These are phyloP conservation scores for Zangia roseola DNA, from an alignment of 768 basidiomycete genomes.

Conservation along the genomic window DNA sequence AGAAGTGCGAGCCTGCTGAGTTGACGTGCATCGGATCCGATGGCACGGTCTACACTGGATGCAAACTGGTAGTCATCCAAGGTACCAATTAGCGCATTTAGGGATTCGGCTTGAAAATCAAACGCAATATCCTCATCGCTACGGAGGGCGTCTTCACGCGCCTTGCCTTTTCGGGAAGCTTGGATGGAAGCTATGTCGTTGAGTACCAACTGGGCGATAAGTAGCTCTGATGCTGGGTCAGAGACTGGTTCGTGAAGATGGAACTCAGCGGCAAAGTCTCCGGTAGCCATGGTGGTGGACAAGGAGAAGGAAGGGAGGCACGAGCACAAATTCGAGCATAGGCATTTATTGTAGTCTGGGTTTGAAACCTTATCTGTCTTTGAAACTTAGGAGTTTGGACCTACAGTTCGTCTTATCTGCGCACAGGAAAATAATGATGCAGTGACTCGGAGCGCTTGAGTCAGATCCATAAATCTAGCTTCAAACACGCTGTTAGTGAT, in stretches of 20 bases:
- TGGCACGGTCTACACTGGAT: conserved; percentile 17
- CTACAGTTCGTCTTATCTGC: no score
- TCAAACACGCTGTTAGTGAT: no score
- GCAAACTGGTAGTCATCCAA: conserved; percentile 42
- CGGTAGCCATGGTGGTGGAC: conserved; percentile 4
- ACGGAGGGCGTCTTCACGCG: conserved; percentile 27
- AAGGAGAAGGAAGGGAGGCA: background rate
- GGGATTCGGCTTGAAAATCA: conserved; percentile 38
- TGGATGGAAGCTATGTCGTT: conserved; percentile 41
- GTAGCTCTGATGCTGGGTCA: conserved; percentile 38
- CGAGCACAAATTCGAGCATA: no score
- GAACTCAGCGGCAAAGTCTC: conserved; percentile 14
- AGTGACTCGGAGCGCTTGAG: no score
- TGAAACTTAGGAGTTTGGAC: no score
- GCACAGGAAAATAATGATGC: no score
- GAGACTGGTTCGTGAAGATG: conserved; percentile 1
- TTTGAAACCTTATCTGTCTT: no score
- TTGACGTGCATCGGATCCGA: conserved; percentile 34
- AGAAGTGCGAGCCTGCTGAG: conserved; percentile 31
- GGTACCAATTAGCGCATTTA: conserved; percentile 28
- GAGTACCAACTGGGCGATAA: conserved; percentile 42
- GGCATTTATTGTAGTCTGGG: no score
- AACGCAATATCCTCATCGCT: conserved; percentile 49
- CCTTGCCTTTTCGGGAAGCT: conserved; percentile 37
- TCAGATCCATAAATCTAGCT: no score